Evolutionary conservation across 1,284 basidiomycete species (phyloP), one percentile per base, ranked within the genome.

Genomic region (Stygiomarasmius scandens): DNA sequence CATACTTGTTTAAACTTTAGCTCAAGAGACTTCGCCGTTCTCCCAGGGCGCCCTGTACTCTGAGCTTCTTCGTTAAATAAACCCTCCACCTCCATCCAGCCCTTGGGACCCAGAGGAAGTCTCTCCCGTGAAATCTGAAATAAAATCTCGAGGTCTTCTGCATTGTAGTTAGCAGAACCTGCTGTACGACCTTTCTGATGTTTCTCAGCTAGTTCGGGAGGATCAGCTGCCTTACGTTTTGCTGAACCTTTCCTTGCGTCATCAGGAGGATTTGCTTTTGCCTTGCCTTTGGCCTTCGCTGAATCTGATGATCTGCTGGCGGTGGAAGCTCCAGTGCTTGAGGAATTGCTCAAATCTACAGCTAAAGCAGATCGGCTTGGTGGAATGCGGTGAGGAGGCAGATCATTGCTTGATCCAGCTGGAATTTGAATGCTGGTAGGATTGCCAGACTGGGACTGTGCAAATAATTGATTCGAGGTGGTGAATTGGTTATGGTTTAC

Each of bases 1-100:
- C 66, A 24, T 61, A 75, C 73, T 54, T 61, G 52, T 56, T 73
- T 74, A 57, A 68, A 73, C 56, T 73, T 73, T 0, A 54, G 58
- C 56, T 73, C 67, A 1, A 75, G 59, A 0, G 68, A 68, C 24
- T 69, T 69, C 8, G 52, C 32, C 24, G 62, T 60, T 3, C 63
- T 56, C 9, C 47, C 20, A 22, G 69, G 64, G 16, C 61, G 53
- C 0, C 52, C 49, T 24, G 65, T 52, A 9, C 52, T 49, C 6
- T 22, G 25, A 9, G 67, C 69, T 66, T 66, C 72, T 23, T 60
- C 41, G n/a, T 54, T 62, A 43, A 62, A 71, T 29, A 56, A 16
- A 25, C 48, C 24, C 8, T 54, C 36, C 3, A 69, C 49, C 9
- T 48, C 25, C 8, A 60, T 52, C 68, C 67, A 70, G 1, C 64